Percentiles rank a stretch among this genome's conserved stretches.
phyloP scores from a whole-genome alignment of 495 filamentous ascomycete species.

The Hypomontagnella monticulosa region DNA sequence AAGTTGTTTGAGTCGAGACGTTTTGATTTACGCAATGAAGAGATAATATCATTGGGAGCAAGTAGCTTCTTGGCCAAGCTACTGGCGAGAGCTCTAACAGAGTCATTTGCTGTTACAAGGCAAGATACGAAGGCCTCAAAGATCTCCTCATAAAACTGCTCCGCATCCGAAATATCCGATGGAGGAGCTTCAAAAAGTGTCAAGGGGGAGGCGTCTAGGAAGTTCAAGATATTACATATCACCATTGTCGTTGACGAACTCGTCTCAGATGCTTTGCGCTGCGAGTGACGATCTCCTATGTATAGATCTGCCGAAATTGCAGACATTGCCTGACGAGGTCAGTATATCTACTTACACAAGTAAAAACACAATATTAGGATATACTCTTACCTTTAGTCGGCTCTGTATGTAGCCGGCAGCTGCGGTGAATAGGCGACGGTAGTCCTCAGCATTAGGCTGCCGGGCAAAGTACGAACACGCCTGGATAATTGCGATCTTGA shows the following conservation, averaged over 20 bases:
- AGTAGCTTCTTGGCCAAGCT: slow-evolving; percentile 59
- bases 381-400: slow-evolving; percentile 58
- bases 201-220: slow-evolving; percentile 61
- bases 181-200: slow-evolving; percentile 55
- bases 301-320: slow-evolving; percentile 54
- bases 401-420: slow-evolving; percentile 64
- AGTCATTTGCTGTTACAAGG: slow-evolving; percentile 61
- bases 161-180: slow-evolving; percentile 50
- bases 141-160: slow-evolving; percentile 59
- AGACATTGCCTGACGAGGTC: slow-evolving; percentile 50
- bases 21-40: slow-evolving; percentile 51
- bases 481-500: slow-evolving; percentile 69
- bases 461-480: slow-evolving; percentile 65
- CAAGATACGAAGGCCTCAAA: slow-evolving; percentile 62
- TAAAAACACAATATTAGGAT: background rate
- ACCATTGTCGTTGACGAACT: slow-evolving; percentile 50
- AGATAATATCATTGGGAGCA: slow-evolving; percentile 49
- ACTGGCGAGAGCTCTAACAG: slow-evolving; percentile 55
- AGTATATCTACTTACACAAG: slow-evolving; percentile 23
- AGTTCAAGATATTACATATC: slow-evolving; percentile 61
- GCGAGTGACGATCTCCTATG: slow-evolving; percentile 50
- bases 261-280: slow-evolving; percentile 53
- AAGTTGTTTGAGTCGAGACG: slow-evolving; percentile 53
- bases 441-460: slow-evolving; percentile 58
- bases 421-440: slow-evolving; percentile 61